These are phyloP conservation scores for Trichopus zeylanicus DNA, from an alignment of 116 monocot genomes.

Conservation along the genomic window DNA sequence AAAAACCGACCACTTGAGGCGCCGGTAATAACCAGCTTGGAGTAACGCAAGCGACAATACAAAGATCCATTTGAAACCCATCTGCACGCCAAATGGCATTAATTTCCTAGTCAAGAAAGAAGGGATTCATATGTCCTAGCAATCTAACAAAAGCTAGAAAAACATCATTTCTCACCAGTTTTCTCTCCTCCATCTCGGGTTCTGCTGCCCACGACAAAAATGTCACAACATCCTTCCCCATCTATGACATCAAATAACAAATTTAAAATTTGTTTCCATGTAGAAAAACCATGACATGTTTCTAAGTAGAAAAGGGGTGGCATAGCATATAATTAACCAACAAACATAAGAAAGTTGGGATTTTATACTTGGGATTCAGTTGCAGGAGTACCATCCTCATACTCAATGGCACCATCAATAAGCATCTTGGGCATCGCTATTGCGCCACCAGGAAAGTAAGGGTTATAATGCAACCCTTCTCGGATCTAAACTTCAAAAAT, in stretches of 20 bases:
- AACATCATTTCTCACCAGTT: slow-evolving; percentile 43
- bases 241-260: slow-evolving; percentile 32
- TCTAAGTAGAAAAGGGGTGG: too few relatives aligned
- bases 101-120: neutral
- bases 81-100: slow-evolving; percentile 27
- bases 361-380: slow-evolving; percentile 78
- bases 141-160: neutral
- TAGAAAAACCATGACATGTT: too few relatives aligned
- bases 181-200: slow-evolving; percentile 98
- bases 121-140: neutral
- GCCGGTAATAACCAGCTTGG: slow-evolving; percentile 78
- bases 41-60: slow-evolving; percentile 85
- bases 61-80: slow-evolving; percentile 99
- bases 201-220: slow-evolving; percentile 97
- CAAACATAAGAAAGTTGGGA: neutral
- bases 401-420: slow-evolving; percentile 82
- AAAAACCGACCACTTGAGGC: slow-evolving; percentile 64
- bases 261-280: neutral
- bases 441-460: slow-evolving; percentile 93
- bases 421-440: slow-evolving; percentile 98
- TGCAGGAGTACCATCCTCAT: slow-evolving; percentile 91
- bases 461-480: slow-evolving; percentile 81
- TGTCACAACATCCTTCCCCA: slow-evolving; percentile 96
- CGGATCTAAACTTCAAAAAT: slow-evolving; percentile 23
- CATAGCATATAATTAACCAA: too few relatives aligned